Base-by-base conservation (phyloP, 352 stramenopile species). In the Halophytophthora batemanensis region DNA sequence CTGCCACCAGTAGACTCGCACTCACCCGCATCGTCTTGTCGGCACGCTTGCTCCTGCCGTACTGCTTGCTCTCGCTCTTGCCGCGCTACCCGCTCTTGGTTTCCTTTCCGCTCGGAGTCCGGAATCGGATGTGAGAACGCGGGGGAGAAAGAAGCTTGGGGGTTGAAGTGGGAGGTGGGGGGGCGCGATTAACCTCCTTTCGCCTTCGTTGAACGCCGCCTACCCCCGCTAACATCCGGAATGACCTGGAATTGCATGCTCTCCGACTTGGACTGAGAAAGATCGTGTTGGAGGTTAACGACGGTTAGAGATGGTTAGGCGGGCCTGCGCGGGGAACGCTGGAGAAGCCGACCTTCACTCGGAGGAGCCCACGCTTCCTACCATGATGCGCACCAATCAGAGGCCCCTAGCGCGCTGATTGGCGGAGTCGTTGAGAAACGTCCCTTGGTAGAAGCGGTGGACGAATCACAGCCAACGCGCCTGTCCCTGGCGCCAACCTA, bases 41-140 rank as follows among this genome's bases (percentile, higher is more conserved):
- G 52, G 39, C 37, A 45, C 49, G 42, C 53, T 54, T 59, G 45
- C 53, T 56, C 39, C 51, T n/a, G n/a, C n/a, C n/a, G n/a, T n/a
- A n/a, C n/a, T n/a, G n/a, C n/a, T n/a, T n/a, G n/a, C n/a, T n/a
- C n/a, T n/a, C n/a, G n/a, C n/a, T n/a, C n/a, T n/a, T n/a, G n/a
- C n/a, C n/a, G n/a, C n/a, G n/a, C 25, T 48, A 22, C 29, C 58
- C 29, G 31, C 31, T 35, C 45, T 42, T 39, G 51, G 25, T 31
- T 59, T 54, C 46, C 34, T 17, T 8, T 22, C 39, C 34, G 29
- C 45, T 51, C 2, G n/a, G 25, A 31, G 25, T 31, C 50, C 56
- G 50, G 37, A 69, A 66, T 34, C 29, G 48, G 37, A 59, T 57
- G 45, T 73, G 64, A 60, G 41, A 19, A 44, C 60, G 40, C 11